Evolutionary conservation across 1,284 basidiomycete species (phyloP).

Genomic region (Cutaneotrichosporon cavernicola): DNA sequence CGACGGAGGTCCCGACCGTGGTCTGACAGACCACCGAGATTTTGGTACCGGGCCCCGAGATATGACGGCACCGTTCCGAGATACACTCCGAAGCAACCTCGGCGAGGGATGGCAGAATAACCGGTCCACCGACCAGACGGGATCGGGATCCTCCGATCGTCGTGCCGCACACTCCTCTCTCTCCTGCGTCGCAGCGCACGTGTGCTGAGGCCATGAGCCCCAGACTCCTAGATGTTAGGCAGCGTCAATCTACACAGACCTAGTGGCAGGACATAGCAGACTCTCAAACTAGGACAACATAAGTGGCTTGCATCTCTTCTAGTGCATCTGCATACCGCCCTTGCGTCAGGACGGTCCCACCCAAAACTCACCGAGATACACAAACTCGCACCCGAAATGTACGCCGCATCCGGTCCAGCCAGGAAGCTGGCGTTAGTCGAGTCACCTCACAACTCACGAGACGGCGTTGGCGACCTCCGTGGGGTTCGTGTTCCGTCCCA

Average conservation of each 20-base stretch:
- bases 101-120: too few species aligned
- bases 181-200: neutral
- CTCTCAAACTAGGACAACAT: neutral
- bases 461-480: slow-evolving; percentile 6
- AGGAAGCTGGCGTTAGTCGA: slow-evolving; percentile 17
- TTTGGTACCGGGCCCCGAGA: neutral
- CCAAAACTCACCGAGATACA: slow-evolving; percentile 21
- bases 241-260: too few species aligned
- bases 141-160: too few species aligned
- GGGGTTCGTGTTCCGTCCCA: slow-evolving; percentile 14
- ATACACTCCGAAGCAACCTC: neutral
- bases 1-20: neutral
- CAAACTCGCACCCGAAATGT: slow-evolving; percentile 21
- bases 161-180: neutral
- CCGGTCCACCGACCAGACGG: too few species aligned
- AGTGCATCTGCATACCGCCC: slow-evolving; percentile 11
- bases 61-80: neutral
- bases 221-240: neutral
- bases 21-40: neutral
- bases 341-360: neutral
- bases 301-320: slow-evolving; percentile 1
- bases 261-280: too few species aligned
- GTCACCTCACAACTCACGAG: neutral
- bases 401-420: slow-evolving; percentile 21
- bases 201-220: neutral